These are phyloP conservation scores for Stramenopiles sp. DNA, from an alignment of 352 stramenopile species.

Conservation along the genomic window DNA sequence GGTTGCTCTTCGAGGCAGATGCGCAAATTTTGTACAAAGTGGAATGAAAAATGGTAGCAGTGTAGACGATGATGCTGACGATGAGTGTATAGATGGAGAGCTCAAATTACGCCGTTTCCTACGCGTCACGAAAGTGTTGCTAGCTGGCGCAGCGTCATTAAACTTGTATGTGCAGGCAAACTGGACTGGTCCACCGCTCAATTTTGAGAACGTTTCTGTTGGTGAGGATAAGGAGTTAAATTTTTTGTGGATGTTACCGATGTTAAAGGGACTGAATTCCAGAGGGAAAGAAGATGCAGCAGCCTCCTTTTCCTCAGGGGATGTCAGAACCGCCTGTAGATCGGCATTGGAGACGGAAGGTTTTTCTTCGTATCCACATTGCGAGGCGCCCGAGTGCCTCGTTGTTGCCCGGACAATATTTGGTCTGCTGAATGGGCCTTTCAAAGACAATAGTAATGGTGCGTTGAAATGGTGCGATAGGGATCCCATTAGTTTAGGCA, in stretches of 20 bases:
- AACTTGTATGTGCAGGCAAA: constrained; percentile 30
- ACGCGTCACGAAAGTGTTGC: constrained; percentile 19
- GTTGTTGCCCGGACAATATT: neutral
- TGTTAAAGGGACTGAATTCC: no score
- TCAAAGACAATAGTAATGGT: neutral
- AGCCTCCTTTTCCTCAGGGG: no score
- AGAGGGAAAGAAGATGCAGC: no score
- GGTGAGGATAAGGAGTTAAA: neutral
- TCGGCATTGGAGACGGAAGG: neutral
- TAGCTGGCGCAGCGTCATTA: constrained; percentile 17
- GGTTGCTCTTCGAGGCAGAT: no score
- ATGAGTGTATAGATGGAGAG: no score
- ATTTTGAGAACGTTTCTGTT: neutral
- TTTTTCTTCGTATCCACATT: neutral
- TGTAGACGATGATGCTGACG: no score
- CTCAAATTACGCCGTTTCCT: no score
- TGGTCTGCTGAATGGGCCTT: neutral
- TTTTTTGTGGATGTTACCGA: neutral
- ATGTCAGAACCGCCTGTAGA: no score
- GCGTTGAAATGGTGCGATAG: no score
- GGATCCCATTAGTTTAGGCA: neutral
- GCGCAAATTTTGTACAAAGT: no score
- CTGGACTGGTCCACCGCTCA: constrained; percentile 26
- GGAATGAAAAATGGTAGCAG: no score
- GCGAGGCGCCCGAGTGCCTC: neutral